Evolutionary conservation across 768 basidiomycete species (phyloP), one percentile per base, ranked within the genome.

Genomic region (Phaeolepiota aurea): DNA sequence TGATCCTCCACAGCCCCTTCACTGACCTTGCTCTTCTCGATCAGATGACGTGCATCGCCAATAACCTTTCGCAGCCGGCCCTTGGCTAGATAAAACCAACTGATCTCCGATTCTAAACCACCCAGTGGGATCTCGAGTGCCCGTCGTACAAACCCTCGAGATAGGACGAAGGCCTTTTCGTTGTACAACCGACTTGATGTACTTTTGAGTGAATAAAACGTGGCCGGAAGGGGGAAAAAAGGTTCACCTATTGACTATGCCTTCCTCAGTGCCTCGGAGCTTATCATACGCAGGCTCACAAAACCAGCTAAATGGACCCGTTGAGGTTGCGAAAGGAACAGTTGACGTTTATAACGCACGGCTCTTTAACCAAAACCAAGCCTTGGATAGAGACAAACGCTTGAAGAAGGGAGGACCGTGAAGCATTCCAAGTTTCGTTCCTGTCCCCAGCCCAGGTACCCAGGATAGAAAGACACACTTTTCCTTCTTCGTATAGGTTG

Each of bases 251-350:
- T 91, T 93, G 40, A 92, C 78, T 35, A 70, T 83, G 21, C 88
- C 92, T 56, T 96, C 92, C 48, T 84, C 79, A 0, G 92, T 94
- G 1, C 90, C 89, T 46, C 88, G 73, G 31, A 94, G 65, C 54
- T 92, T 96, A 54, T 94, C 92, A 52, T 85, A 96, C 0, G 89
- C 89, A 18, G 92, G 92, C 55, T 97, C 91, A 50, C 87, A 90
- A 54, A 82, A 92, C 83, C 82, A 89, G 43, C 85, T 88, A 48
- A 12, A 46, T 23, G 25, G 35, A 35, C 33, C 16, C 18, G 18
- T 35, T 7, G 16, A 35, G 7, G 7, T 28, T 28, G n/a, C 33
- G 16, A 31, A 9, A 31, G 28, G 28, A 41, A 42, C n/a, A 41
- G 14, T 4, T 43, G 10, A 14, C 28, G 7, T 20, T 16, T 28